phyloP scores from a whole-genome alignment of 495 filamentous ascomycete species.

The Aspergillus baeticus region DNA sequence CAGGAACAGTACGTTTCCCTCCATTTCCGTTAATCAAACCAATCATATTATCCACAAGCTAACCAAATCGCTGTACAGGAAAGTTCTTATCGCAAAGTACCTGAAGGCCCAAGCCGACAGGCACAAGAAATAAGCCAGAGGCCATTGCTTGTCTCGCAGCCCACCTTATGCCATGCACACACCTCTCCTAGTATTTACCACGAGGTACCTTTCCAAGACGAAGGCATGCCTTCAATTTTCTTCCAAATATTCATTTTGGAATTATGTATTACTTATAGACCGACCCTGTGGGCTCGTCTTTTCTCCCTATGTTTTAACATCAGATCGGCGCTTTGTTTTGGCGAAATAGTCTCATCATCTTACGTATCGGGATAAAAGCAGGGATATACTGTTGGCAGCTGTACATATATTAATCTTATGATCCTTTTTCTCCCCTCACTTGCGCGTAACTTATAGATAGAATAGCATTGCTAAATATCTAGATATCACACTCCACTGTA shows the following conservation, averaged over 20 bases:
- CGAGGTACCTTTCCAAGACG: slow-evolving; percentile 11
- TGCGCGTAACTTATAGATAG: neutral
- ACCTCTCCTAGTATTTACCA: slow-evolving; percentile 11
- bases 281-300: slow-evolving; percentile 21
- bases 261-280: slow-evolving; percentile 31
- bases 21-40: neutral
- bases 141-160: neutral
- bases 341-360: slow-evolving; percentile 1
- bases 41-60: neutral
- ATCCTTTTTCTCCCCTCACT: slow-evolving; percentile 5
- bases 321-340: slow-evolving; percentile 9
- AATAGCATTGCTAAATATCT: too few relatives aligned
- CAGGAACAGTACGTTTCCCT: slow-evolving; percentile 78
- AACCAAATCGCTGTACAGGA: slow-evolving; percentile 45
- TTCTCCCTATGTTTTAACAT: slow-evolving; percentile 6
- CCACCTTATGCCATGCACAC: neutral
- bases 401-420: slow-evolving; percentile 10
- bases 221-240: slow-evolving; percentile 12
- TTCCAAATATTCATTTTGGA: slow-evolving; percentile 12
- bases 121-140: slow-evolving; percentile 57
- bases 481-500: too few relatives aligned
- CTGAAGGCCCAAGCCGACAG: slow-evolving; percentile 79
- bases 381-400: neutral
- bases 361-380: slow-evolving; percentile 7
- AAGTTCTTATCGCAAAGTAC: slow-evolving; percentile 85